Conservation (phyloP, 2,329 filamentous ascomycete species). For the Trichoderma sp. region DNA sequence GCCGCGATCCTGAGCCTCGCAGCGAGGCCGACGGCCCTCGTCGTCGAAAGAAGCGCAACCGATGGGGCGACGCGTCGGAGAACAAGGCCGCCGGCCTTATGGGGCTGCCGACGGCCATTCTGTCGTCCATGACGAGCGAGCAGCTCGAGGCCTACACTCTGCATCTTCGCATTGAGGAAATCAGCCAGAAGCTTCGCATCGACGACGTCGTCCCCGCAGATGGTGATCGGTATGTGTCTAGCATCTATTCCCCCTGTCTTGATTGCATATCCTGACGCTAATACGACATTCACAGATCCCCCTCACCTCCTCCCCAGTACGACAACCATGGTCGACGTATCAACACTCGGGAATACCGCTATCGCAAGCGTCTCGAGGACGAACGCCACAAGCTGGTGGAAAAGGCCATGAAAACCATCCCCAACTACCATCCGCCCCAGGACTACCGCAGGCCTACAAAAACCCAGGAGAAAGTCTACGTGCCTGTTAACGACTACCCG, state of each 20-base stretch:
- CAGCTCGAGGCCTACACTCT: conserved; percentile 97
- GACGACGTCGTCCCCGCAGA: conserved; percentile 98
- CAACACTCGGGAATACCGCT: conserved; percentile 98
- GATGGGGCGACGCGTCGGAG: conserved; percentile 95
- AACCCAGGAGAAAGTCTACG: conserved; percentile 99
- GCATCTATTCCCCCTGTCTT: background rate
- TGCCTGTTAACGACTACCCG: conserved; percentile 99
- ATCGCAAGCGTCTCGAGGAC: conserved; percentile 96
- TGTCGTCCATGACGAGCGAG: conserved; percentile 97
- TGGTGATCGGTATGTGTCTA: conserved; percentile 78
- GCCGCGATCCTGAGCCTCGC: conserved; percentile 84
- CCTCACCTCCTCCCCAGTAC: conserved; percentile 94
- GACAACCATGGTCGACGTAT: conserved; percentile 99
- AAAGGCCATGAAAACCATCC: conserved; percentile 99
- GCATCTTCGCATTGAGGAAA: conserved; percentile 96
- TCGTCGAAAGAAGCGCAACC: conserved; percentile 96
- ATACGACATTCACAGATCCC: conserved; percentile 65
- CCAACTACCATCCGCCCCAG: conserved; percentile 97
- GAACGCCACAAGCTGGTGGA: conserved; percentile 98
- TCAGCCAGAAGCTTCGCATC: conserved; percentile 98
- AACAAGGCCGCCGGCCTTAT: conserved; percentile 98
- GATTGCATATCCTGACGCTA: conserved; percentile 13
- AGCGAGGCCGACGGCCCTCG: conserved; percentile 72
- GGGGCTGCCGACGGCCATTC: conserved; percentile 94
- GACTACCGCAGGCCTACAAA: conserved; percentile 98